Conservation (phyloP, 1,284 basidiomycete genomes). For the Mrakiaceae sp. region DNA sequence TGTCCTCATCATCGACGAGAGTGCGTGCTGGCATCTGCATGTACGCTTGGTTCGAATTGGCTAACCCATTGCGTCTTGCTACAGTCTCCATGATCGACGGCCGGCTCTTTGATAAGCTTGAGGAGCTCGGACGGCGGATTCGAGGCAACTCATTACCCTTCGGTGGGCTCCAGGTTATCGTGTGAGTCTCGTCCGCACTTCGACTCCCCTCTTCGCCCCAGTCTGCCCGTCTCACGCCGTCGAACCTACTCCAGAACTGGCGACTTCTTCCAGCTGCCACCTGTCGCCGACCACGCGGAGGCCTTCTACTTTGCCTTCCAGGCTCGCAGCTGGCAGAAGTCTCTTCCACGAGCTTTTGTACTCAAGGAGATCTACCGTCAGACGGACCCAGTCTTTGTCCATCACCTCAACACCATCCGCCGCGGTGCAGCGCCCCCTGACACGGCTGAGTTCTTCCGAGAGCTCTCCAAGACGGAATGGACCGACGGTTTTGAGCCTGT, state of each 20-base stretch:
- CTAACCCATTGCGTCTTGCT: not conserved
- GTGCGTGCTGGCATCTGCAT: not conserved
- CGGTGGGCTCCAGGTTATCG: constrained; percentile 10
- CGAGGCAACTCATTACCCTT: not conserved
- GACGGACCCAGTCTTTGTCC: not conserved
- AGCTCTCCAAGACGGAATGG: not conserved
- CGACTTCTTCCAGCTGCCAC: constrained; percentile 6
- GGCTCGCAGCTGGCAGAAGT: not conserved
- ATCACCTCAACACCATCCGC: constrained; percentile 2
- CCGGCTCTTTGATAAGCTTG: constrained; percentile 3
- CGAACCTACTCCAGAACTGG: not conserved
- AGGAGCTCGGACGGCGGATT: not conserved
- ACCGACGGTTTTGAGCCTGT: too few species aligned
- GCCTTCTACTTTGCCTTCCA: not conserved
- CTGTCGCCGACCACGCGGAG: not conserved
- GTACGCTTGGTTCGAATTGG: not conserved
- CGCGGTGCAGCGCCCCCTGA: not conserved
- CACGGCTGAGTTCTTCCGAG: not conserved
- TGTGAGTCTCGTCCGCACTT: not conserved
- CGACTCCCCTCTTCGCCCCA: not conserved
- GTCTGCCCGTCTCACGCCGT: not conserved
- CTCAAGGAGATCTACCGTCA: constrained; percentile 8
- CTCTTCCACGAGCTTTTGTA: not conserved
- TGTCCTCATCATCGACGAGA: constrained; percentile 9
- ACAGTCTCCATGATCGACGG: constrained; percentile 6